Base-by-base conservation (phyloP, 2,329 filamentous ascomycete genomes). In the Metarhizium robertsii region DNA sequence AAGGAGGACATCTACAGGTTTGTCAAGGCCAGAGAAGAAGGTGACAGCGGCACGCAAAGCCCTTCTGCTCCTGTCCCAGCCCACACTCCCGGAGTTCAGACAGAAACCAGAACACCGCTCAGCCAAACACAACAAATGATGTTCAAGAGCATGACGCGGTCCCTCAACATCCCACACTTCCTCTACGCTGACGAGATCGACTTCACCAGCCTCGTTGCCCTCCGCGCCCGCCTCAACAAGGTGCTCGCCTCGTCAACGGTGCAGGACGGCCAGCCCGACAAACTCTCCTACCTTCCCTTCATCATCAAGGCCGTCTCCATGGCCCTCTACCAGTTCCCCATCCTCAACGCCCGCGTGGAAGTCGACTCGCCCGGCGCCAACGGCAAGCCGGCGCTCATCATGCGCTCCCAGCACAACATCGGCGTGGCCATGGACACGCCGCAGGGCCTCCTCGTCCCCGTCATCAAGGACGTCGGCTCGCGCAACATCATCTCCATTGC, bases 131-230 rank as follows among this genome's bases (percentile, higher is more conserved):
- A 97, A 73, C 79, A 82, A 42, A 87, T 90, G 67, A 99, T 99
- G 94, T 97, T 96, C 84, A 96, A 95, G 75, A 81, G 85, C 58
- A 99, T 99, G 94, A 96, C 92, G 14, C 85, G 85, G 57, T 96
- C 92, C 2, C 80, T 99, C 60, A 83, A 73, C 52, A 97, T 96
- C 64, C 94, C 94, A 0, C 94, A 97, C 72, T 96, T 99, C 73
- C 83, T 97, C 58, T 99, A 95, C 74, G 87, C 90, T 43, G 91
- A 96, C 71, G 89, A 92, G 67, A 78, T 96, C 52, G 88, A 95
- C 73, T 86, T 96, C 69, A 86, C 87, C 47, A 77, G 80, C 43
- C 80, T 99, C 4, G 84, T 84, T 57, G 73, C 80, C 51, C 79
- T 96, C 53, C 88, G 94, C 50, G 76, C 78, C 59, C 86, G 83